These are phyloP conservation scores for Wickerhamiella cacticola DNA, from an alignment of 805 yeast genomes.

Conservation along the genomic window DNA sequence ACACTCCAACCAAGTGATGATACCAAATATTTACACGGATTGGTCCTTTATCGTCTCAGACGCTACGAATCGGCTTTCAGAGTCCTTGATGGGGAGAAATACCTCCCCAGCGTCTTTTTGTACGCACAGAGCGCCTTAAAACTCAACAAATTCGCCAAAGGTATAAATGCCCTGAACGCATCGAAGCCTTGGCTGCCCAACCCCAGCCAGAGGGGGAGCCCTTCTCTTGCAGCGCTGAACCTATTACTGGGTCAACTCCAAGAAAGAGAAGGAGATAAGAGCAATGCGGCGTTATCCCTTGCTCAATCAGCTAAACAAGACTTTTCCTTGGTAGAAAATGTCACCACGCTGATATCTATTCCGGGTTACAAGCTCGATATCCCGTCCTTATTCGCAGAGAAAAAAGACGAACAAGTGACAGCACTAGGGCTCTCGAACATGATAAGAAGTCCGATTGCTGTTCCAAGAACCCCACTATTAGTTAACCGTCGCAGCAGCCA, in stretches of 20 bases:
- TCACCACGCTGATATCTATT: constrained; percentile 56
- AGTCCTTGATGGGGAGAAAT: constrained; percentile 33
- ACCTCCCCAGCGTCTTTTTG: constrained; percentile 65
- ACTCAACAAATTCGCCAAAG: constrained; percentile 46
- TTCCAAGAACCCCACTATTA: constrained; percentile 8
- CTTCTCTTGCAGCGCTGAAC: constrained; percentile 61
- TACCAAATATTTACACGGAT: constrained; percentile 56
- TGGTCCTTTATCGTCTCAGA: constrained; percentile 47
- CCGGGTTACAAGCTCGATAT: constrained; percentile 55
- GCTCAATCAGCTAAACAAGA: constrained; percentile 58
- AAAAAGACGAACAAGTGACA: constrained; percentile 13
- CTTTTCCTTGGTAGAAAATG: constrained; percentile 80
- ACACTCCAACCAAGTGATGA: constrained; percentile 50
- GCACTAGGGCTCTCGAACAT: constrained; percentile 11
- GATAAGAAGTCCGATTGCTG: not conserved
- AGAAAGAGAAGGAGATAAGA: constrained; percentile 43
- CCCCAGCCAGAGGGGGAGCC: constrained; percentile 28
- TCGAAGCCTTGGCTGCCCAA: constrained; percentile 15
- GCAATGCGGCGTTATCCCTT: constrained; percentile 55
- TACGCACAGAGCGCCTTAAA: constrained; percentile 57
- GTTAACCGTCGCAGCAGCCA: constrained; percentile 4
- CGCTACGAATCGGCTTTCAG: constrained; percentile 50
- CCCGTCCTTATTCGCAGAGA: constrained; percentile 27
- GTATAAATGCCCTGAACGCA: constrained; percentile 39
- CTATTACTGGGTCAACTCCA: constrained; percentile 61